Base-by-base conservation (phyloP, 2,329 filamentous ascomycete species). In the Claviceps sp. region DNA sequence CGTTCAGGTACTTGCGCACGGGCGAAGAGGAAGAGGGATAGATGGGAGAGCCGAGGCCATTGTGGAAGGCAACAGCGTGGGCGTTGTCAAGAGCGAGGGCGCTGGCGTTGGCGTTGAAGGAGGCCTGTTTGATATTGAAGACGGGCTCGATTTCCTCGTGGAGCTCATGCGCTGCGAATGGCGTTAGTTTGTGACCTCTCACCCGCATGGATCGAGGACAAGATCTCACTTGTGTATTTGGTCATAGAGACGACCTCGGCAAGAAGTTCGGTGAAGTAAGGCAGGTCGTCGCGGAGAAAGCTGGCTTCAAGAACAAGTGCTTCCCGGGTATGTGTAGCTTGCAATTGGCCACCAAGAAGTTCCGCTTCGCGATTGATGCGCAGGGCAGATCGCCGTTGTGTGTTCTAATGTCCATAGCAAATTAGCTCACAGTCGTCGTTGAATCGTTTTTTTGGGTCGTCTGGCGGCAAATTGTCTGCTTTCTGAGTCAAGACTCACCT, bases 241-340 rank as follows among this genome's bases (percentile, higher is more conserved):
- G 91, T 95, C 72, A 87, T 76, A 56, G 85, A 83, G 64, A 93
- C 78, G 63, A 96, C 86, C 77, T 98, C 94, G 65, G 85, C 88
- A 61, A 98, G 80, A 59, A 98, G 79, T 77, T 98, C 93, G 64
- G 89, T 82, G 70, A 95, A 98, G 81, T 97, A 98, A 61, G 93
- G 93, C 60, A 98, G 82, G 69, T 98, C 90, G 68, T 93, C 84
- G 67, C 88, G 84, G 60, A 98, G 82, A 79, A 98, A 98, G 75
- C 86, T 95, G 68, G 93, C 88, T 71, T 91, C 84, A 64, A 98
- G 75, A 55, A 98, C 82, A 57, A 98, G 75, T 67, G 89, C 89
- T 77, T 98, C 93, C 66, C 91, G 86, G 62, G 88, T 90, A 74
- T 96, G 89, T 71, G 86, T 88, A 59, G 91, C 78, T 62, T 75